Conservation (phyloP, 2,329 filamentous ascomycete species). For the Pseudogymnoascus sp. region DNA sequence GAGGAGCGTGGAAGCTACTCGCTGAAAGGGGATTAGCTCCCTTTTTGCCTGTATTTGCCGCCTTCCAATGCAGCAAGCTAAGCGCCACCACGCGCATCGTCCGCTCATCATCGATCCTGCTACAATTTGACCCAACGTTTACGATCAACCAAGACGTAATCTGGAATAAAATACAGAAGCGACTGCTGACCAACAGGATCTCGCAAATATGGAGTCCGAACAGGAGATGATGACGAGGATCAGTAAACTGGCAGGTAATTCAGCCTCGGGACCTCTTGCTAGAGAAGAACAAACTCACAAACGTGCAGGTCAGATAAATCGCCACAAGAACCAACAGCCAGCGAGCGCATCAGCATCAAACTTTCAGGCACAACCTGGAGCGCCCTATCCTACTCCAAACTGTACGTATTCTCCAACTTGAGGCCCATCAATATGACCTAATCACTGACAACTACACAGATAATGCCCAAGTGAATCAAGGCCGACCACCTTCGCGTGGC, state of each 20-base stretch:
- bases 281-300: conserved; percentile 38
- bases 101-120: not conserved
- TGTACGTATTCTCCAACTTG: not conserved
- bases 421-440: not conserved
- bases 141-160: not conserved
- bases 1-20: conserved; percentile 1
- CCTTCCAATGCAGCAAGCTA: conserved; percentile 3
- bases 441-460: conserved; percentile 20
- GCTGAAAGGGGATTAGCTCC: not conserved
- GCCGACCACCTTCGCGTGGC: conserved; percentile 24
- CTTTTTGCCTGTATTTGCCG: conserved; percentile 2
- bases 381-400: conserved; percentile 10
- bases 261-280: conserved; percentile 32
- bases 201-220: conserved; percentile 38
- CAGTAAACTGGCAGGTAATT: conserved; percentile 46
- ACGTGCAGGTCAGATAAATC: conserved; percentile 63
- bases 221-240: conserved; percentile 47
- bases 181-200: not conserved
- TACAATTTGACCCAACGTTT: not conserved
- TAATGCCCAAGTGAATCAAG: conserved; percentile 20
- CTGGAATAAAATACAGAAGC: not conserved
- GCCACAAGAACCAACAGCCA: conserved; percentile 57
- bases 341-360: conserved; percentile 36
- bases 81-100: conserved; percentile 5
- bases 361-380: conserved; percentile 13